Base-by-base conservation (phyloP, 805 yeast genomes). In the Yamadazyma ubonensis region DNA sequence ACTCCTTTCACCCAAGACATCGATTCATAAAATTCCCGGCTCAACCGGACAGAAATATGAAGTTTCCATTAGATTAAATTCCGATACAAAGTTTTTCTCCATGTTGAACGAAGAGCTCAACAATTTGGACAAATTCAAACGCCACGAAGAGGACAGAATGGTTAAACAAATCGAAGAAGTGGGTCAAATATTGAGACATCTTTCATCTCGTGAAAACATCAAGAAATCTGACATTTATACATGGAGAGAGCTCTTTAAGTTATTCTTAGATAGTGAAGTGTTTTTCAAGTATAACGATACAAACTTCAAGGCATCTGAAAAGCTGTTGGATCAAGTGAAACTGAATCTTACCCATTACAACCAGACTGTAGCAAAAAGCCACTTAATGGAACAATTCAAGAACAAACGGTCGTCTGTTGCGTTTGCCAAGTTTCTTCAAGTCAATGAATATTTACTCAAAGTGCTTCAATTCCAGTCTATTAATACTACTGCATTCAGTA, bases 191-290 rank as follows among this genome's bases (percentile, higher is more conserved):
- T 61, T 79, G 3, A 59, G 70, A 2, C 53, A 59, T 5, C 57
- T 68, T 12, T 78, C 81, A 0, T 42, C 48, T 2, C 47, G 45
- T 12, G 55, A 51, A 10, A 42, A 49, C 29, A 42, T 52, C 9
- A 59, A 61, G 26, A 70, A 66, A 39, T 67, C 63, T 1, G 91
- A 84, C 52, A 61, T 83, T 59, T 80, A 79, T 50, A 66, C 69
- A 6, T 85, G 91, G 91, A 64, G 91, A 42, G 78, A 80, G 50
- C 68, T 84, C 7, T 83, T 84, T 60, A 75, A 71, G 50, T 57
- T 74, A 15, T 84, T 83, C 49, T 68, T 83, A 18, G 90, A 83
- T 46, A 71, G 78, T 17, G 84, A 83, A 46, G 75, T 84, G 22
- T 83, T 78, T 46, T 77, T 81, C 59, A 73, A 71, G 35, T 66